phyloP scores from a whole-genome alignment of 306 rosid genomes.

The Lagenaria siceraria region DNA sequence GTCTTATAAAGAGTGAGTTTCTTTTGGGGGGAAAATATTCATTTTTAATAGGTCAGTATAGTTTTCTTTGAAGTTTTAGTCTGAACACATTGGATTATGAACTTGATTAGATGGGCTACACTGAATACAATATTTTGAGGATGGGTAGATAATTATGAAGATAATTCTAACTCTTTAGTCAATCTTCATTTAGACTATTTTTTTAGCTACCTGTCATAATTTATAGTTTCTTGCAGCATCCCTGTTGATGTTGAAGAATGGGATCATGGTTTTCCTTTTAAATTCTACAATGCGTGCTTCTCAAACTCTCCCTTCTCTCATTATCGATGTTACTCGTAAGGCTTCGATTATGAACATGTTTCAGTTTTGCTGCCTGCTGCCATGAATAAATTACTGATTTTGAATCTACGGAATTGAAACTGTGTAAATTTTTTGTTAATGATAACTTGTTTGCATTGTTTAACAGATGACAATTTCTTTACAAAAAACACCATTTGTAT shows the following conservation, averaged over 20 bases:
- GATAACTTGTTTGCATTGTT: neutral
- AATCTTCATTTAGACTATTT: no score
- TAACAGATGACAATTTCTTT: neutral
- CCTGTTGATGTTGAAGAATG: neutral
- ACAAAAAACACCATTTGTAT: neutral
- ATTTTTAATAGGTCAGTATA: neutral
- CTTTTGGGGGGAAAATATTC: neutral
- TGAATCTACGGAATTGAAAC: neutral
- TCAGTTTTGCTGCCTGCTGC: neutral
- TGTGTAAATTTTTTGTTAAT: neutral
- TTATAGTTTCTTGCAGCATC: neutral
- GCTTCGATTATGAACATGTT: neutral
- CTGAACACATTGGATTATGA: neutral
- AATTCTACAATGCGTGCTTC: neutral
- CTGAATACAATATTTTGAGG: neutral
- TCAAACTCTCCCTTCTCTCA: neutral
- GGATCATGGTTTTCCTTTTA: neutral
- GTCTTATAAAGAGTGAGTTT: neutral
- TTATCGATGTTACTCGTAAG: neutral
- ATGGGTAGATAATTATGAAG: neutral
- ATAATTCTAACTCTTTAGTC: neutral
- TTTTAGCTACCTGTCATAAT: neutral
- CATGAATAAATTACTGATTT: neutral
- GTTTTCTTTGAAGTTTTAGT: neutral
- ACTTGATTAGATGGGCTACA: neutral